Conservation (phyloP, 345 rosid genomes). For the Isatis tinctoria region DNA sequence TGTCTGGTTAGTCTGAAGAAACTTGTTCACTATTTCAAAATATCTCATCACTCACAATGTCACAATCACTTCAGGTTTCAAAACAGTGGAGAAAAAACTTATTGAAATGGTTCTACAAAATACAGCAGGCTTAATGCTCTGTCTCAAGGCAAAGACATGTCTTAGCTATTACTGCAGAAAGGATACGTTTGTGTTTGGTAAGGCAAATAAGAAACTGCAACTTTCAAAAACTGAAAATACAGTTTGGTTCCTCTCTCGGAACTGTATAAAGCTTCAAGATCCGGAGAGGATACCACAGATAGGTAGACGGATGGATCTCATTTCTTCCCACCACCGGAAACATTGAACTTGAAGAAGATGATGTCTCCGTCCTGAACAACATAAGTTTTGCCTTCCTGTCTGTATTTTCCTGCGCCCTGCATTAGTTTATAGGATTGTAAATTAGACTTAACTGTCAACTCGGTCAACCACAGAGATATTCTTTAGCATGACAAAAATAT, state of each 20-base stretch:
- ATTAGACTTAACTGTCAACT: background rate
- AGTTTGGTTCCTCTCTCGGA: conserved; percentile 19
- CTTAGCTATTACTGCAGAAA: conserved; percentile 22
- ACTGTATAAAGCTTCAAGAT: conserved; percentile 12
- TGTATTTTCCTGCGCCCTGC: conserved; percentile 93
- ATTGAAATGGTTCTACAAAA: conserved; percentile 12
- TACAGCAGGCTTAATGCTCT: conserved; percentile 10
- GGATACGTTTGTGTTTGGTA: conserved; percentile 11
- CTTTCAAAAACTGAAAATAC: conserved; percentile 4
- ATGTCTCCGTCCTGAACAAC: conserved; percentile 93
- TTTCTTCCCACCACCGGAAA: conserved; percentile 97
- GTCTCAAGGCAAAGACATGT: conserved; percentile 14
- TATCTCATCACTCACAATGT: no score
- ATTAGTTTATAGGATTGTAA: background rate
- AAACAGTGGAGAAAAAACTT: background rate
- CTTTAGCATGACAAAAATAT: background rate
- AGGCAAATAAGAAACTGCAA: conserved; percentile 13
- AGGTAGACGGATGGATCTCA: conserved; percentile 34
- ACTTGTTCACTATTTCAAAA: background rate
- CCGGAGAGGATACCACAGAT: conserved; percentile 12
- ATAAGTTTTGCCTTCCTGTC: conserved; percentile 93
- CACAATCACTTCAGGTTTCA: background rate
- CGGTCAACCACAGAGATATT: background rate
- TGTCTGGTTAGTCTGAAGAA: background rate
- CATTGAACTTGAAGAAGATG: conserved; percentile 96